phyloP scores from a whole-genome alignment of 2,329 filamentous ascomycete species.

The Sodiomyces alkalinus region DNA sequence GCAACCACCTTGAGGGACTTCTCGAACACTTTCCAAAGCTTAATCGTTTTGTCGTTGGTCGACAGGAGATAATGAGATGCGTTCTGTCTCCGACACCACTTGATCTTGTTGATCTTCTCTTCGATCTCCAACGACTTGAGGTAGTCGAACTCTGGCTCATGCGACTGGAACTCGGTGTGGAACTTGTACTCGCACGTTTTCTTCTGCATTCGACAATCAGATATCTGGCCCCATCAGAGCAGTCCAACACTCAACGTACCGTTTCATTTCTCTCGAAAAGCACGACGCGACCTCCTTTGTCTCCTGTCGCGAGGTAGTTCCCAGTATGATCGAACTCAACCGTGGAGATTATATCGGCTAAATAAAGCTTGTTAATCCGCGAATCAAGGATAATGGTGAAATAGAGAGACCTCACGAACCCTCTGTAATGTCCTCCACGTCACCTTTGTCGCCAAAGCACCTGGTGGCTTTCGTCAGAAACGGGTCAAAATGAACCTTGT shows the following conservation, averaged over 20 bases:
- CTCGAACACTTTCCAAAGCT: constrained; percentile 99
- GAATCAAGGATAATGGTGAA: constrained; percentile 1
- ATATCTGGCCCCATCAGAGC: background rate
- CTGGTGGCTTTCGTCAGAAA: no score
- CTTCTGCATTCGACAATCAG: constrained; percentile 45
- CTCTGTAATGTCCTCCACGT: constrained; percentile 98
- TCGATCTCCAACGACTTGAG: constrained; percentile 98
- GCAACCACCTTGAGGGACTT: constrained; percentile 98
- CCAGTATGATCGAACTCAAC: constrained; percentile 85
- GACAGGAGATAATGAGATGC: constrained; percentile 95
- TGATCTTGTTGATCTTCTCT: constrained; percentile 99
- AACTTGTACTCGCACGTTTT: constrained; percentile 99
- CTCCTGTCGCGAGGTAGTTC: constrained; percentile 79
- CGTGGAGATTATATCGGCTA: constrained; percentile 82
- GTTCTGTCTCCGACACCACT: constrained; percentile 97
- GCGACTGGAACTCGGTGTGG: constrained; percentile 98
- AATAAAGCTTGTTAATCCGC: background rate
- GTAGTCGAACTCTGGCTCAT: constrained; percentile 98
- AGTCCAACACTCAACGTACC: constrained; percentile 34
- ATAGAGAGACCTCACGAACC: constrained; percentile 35
- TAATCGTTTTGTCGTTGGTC: constrained; percentile 99
- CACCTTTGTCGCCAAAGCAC: constrained; percentile 98
- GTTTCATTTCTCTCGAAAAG: constrained; percentile 92
- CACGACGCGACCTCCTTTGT: constrained; percentile 75
- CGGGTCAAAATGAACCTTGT: no score